phyloP scores from a whole-genome alignment of 2,329 filamentous ascomycete genomes.

The Fusarium sp. region DNA sequence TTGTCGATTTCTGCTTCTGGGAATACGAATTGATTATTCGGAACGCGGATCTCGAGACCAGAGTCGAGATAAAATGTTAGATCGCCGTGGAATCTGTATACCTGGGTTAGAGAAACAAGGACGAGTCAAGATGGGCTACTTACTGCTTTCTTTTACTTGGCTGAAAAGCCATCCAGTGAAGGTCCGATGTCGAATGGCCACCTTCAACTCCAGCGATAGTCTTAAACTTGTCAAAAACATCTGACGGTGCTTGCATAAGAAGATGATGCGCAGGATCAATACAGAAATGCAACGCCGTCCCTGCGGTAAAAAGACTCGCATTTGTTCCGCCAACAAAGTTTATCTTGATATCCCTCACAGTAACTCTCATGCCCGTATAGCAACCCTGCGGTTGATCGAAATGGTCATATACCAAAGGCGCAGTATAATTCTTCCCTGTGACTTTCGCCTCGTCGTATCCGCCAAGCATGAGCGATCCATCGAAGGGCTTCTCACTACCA shows the following conservation, averaged over 20 bases:
- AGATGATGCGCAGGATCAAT: slow-evolving; percentile 50
- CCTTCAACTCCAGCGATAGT: slow-evolving; percentile 5
- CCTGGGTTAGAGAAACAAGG: background rate
- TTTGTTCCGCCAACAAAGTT: slow-evolving; percentile 47
- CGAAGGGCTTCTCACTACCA: slow-evolving; percentile 45
- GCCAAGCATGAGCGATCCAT: slow-evolving; percentile 50
- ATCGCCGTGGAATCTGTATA: slow-evolving; percentile 45
- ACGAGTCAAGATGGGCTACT: background rate
- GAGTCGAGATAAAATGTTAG: slow-evolving; percentile 47
- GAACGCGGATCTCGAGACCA: slow-evolving; percentile 47
- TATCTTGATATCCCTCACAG: slow-evolving; percentile 41
- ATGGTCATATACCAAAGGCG: slow-evolving; percentile 33
- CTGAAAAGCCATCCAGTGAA: slow-evolving; percentile 36
- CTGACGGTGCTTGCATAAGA: slow-evolving; percentile 45
- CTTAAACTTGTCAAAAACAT: slow-evolving; percentile 41
- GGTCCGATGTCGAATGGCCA: slow-evolving; percentile 12
- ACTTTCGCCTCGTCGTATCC: slow-evolving; percentile 52
- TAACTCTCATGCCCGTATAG: slow-evolving; percentile 42
- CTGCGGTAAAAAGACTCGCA: slow-evolving; percentile 43
- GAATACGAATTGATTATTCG: slow-evolving; percentile 48
- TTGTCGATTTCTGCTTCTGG: slow-evolving; percentile 46
- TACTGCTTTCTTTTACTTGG: slow-evolving; percentile 30
- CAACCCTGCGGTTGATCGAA: slow-evolving; percentile 32
- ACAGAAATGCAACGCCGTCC: slow-evolving; percentile 43
- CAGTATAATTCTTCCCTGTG: slow-evolving; percentile 46